Base-by-base conservation (phyloP, 2,329 filamentous ascomycete species). In the Zymoseptoria crescenta region DNA sequence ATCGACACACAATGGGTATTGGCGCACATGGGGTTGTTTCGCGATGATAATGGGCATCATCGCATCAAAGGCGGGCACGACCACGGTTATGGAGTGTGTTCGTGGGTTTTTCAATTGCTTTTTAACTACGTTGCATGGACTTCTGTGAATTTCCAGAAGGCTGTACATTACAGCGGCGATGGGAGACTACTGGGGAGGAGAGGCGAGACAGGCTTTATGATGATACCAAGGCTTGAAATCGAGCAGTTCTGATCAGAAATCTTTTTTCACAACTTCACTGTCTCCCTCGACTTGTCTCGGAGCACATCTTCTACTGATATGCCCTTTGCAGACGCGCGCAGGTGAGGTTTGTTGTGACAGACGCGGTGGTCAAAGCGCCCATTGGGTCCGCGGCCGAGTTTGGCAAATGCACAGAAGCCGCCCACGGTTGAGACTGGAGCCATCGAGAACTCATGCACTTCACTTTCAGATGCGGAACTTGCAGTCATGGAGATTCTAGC, bases 31-130 rank as follows among this genome's bases (percentile, higher is more conserved):
- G 69, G 66, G 68, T 68, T 69, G 63, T 65, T 66, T 62, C 56
- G 55, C 59, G 67, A 72, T 71, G 69, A 71, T 68, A 69, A 69
- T 68, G 69, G 68, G 62, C 65, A 45, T 45, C 35, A 45, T 45
- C 35, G 70, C 68, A 70, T 70, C 68, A 57, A 68, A 59, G 65
- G 68, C 61, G 65, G 68, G 65, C 62, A 69, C 67, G 68, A 69
- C 66, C 64, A 62, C 65, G 65, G 66, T 24, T 24, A 24, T 24
- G 24, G 24, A 24, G 24, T 24, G 66, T 66, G 51, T 61, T 63
- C 35, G 35, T 45, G 35, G 35, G 16, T 62, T 57, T 62, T 56
- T 62, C 56, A 58, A 54, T 62, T 64, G 55, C 62, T 62, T 59
- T 58, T 54, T 63, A 16, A 45, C 35, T 45, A 45, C 35, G 54